Percentiles rank a stretch among this genome's conserved stretches.
These are phyloP conservation scores for Neonectria punicea DNA, from an alignment of 2,329 filamentous ascomycete species.

Conservation along the genomic window DNA sequence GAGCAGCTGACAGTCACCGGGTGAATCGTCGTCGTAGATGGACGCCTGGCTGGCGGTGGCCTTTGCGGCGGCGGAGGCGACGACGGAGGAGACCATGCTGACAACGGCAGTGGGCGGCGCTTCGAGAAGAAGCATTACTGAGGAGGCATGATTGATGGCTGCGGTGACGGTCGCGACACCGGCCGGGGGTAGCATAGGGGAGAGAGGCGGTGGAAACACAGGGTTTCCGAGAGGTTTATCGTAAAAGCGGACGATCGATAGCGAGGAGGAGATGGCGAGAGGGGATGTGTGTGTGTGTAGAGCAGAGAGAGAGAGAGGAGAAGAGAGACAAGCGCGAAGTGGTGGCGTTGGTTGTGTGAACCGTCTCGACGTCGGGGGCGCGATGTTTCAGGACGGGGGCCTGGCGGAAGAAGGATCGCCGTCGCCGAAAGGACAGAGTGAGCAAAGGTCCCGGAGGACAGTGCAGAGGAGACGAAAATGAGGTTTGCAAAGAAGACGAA, in stretches of 20 bases:
- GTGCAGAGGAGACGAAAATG: background rate
- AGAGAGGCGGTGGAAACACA: conserved; percentile 12
- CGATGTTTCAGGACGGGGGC: conserved; percentile 17
- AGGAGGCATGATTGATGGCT: conserved; percentile 37
- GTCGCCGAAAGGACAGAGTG: conserved; percentile 9
- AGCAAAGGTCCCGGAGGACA: background rate
- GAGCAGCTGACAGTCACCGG: conserved; percentile 85
- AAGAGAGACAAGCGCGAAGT: background rate
- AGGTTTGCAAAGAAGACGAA: background rate
- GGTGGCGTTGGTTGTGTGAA: conserved; percentile 9
- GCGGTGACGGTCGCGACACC: conserved; percentile 31
- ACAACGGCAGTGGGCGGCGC: conserved; percentile 33
- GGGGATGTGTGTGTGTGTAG: background rate
- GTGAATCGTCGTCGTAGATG: conserved; percentile 56
- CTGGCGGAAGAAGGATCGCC: conserved; percentile 21
- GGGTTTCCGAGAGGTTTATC: conserved; percentile 12
- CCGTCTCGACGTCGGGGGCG: conserved; percentile 2
- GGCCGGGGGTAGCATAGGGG: conserved; percentile 37
- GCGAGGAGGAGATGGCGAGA: background rate
- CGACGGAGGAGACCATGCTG: conserved; percentile 44
- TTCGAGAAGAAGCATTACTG: conserved; percentile 34
- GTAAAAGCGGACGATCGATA: background rate
- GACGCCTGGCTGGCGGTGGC: conserved; percentile 34
- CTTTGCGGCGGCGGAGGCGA: conserved; percentile 44
- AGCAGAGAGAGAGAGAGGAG: conserved; percentile 9